Evolutionary conservation across 495 filamentous ascomycete genomes (phyloP).

Genomic region (Annulohypoxylon bovei): DNA sequence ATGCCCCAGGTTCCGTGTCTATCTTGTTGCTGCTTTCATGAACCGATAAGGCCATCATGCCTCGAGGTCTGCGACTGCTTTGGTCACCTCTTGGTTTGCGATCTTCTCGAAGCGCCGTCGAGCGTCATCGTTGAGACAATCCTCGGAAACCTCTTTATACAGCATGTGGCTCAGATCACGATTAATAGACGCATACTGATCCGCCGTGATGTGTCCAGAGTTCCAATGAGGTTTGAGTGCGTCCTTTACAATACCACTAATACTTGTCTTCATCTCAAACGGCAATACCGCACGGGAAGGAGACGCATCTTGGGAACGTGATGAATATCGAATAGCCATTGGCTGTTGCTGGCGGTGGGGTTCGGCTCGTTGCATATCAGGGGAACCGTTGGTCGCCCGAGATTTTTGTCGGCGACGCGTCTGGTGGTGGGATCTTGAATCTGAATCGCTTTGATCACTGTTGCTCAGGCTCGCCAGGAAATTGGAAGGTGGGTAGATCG

Average conservation of each 20-base stretch:
- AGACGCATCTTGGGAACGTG: conserved; percentile 64
- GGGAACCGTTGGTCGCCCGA: conserved; percentile 21
- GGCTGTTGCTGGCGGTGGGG: conserved; percentile 51
- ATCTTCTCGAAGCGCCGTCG: conserved; percentile 72
- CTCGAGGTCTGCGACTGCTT: conserved; percentile 63
- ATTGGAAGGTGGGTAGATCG: conserved; percentile 67
- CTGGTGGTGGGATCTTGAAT: conserved; percentile 45
- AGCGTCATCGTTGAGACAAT: conserved; percentile 61
- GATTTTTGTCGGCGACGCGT: conserved; percentile 12
- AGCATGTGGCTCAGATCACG: conserved; percentile 81
- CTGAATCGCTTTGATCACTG: conserved; percentile 59
- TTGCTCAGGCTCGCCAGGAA: conserved; percentile 65
- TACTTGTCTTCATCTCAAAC: conserved; percentile 77
- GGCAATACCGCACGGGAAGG: conserved; percentile 68
- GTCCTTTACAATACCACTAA: conserved; percentile 81
- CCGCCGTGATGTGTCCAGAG: conserved; percentile 73
- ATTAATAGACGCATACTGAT: conserved; percentile 90
- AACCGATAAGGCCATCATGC: conserved; percentile 40
- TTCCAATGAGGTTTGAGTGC: conserved; percentile 81
- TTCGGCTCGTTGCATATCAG: conserved; percentile 62
- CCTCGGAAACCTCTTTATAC: conserved; percentile 80
- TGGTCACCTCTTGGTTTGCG: conserved; percentile 78
- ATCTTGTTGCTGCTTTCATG: conserved; percentile 19
- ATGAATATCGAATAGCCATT: conserved; percentile 43
- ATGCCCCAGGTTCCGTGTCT: conserved; percentile 34